These are phyloP conservation scores for Dionaea muscipula DNA, from an alignment of 179 eudicot species.

Conservation along the genomic window DNA sequence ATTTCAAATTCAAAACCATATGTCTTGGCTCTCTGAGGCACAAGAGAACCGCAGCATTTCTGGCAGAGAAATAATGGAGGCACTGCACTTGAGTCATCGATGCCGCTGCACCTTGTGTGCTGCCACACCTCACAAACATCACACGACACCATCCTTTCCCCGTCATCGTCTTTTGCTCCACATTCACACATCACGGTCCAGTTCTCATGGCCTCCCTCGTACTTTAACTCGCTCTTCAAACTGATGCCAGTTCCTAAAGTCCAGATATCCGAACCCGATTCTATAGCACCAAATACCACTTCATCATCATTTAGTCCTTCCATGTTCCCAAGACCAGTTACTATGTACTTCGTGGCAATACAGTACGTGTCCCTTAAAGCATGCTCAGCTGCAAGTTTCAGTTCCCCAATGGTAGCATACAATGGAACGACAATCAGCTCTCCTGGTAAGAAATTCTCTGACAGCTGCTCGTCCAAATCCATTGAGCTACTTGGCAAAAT, in stretches of 20 bases:
- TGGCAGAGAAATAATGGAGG: slow-evolving; percentile 64
- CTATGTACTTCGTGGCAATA: slow-evolving; percentile 23
- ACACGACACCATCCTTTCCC: slow-evolving; percentile 88
- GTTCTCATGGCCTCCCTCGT: slow-evolving; percentile 53
- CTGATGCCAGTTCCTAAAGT: slow-evolving; percentile 35
- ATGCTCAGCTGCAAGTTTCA: slow-evolving; percentile 30
- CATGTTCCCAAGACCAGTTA: slow-evolving; percentile 29
- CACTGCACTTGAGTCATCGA: slow-evolving; percentile 49
- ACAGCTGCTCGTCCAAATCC: slow-evolving; percentile 21
- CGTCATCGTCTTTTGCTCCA: slow-evolving; percentile 76
- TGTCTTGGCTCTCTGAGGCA: slow-evolving; percentile 27
- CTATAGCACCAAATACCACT: slow-evolving; percentile 41
- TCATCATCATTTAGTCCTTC: slow-evolving; percentile 38
- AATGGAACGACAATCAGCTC: slow-evolving; percentile 49
- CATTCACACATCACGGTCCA: slow-evolving; percentile 73
- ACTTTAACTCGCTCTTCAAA: slow-evolving; percentile 26
- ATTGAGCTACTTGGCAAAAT: slow-evolving; percentile 25
- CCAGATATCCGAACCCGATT: slow-evolving; percentile 49
- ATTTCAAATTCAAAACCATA: slow-evolving; percentile 8
- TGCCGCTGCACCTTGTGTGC: slow-evolving; percentile 70
- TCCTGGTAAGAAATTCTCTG: slow-evolving; percentile 17
- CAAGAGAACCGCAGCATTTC: slow-evolving; percentile 43
- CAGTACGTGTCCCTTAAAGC: slow-evolving; percentile 71
- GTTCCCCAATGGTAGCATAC: slow-evolving; percentile 44
- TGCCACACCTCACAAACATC: slow-evolving; percentile 86